Evolutionary conservation across 257 asterid species (phyloP).

Genomic region (Euphrasia confusa): DNA sequence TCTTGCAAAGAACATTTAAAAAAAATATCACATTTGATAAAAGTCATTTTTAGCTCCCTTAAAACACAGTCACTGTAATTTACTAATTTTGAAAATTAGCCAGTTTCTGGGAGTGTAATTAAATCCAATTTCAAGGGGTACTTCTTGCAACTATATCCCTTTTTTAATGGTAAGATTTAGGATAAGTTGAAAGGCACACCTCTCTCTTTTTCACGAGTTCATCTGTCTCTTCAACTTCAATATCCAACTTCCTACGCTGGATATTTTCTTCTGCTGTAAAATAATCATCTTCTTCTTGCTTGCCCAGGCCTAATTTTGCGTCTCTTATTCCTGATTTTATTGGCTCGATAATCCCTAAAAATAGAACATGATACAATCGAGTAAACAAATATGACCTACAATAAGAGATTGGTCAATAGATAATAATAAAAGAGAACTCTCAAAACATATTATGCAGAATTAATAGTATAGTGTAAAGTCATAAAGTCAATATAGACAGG

Average conservation of each 20-base stretch:
- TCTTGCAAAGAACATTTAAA: too few relatives aligned
- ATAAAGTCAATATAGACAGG: background rate
- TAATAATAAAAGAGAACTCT: background rate
- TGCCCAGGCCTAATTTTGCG: constrained; percentile 88
- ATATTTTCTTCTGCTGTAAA: constrained; percentile 97
- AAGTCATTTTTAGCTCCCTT: too few relatives aligned
- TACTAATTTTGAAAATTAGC: too few relatives aligned
- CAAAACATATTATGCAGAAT: constrained; percentile 9
- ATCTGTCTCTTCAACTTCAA: constrained; percentile 89
- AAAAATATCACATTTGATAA: too few relatives aligned
- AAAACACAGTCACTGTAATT: too few relatives aligned
- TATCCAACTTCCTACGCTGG: constrained; percentile 88
- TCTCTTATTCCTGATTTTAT: constrained; percentile 94
- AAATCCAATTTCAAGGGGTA: too few relatives aligned
- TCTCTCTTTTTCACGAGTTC: constrained; percentile 93
- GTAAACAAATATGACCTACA: constrained; percentile 4
- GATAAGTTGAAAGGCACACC: constrained; percentile 45
- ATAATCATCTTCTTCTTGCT: constrained; percentile 96
- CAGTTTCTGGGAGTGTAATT: too few relatives aligned
- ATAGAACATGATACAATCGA: constrained; percentile 1
- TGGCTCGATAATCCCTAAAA: constrained; percentile 82
- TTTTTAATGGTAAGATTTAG: constrained; percentile 16
- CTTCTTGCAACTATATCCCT: too few relatives aligned
- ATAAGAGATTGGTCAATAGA: constrained; percentile 1
- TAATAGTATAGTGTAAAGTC: background rate